A percentile compares a stretch with the other conserved stretches of the same genome.
Evolutionary conservation across 2,329 filamentous ascomycete genomes (phyloP).

Genomic region (Chaetomiaceae sp.): DNA sequence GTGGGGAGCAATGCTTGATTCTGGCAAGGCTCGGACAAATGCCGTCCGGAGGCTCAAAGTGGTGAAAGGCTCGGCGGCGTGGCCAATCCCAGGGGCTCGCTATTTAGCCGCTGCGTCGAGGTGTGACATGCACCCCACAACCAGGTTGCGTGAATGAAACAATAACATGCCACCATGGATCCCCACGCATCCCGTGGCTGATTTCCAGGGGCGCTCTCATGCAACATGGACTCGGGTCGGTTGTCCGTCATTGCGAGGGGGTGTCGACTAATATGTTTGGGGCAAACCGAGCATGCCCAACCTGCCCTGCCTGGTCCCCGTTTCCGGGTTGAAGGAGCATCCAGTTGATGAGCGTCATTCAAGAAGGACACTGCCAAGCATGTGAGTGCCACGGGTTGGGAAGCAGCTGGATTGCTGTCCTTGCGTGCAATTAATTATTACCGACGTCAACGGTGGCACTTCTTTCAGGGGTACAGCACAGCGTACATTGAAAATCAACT

Average conservation of each 20-base stretch:
- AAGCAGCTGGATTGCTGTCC: no score
- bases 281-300: not conserved
- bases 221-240: constrained; percentile 5
- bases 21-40: constrained; percentile 6
- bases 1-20: not conserved
- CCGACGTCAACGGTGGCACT: no score
- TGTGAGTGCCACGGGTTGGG: no score
- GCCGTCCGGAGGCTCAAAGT: constrained; percentile 10
- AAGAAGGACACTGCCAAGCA: no score
- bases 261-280: not conserved
- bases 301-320: not conserved
- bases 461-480: no score
- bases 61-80: not conserved
- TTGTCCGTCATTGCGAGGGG: constrained; percentile 5
- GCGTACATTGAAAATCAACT: no score
- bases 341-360: not conserved
- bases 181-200: not conserved
- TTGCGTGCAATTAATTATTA: no score
- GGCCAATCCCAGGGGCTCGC: constrained; percentile 6
- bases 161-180: not conserved
- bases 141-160: constrained; percentile 2
- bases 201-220: constrained; percentile 1
- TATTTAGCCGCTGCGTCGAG: constrained; percentile 6
- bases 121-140: constrained; percentile 9
- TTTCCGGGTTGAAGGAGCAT: not conserved